Conservation (phyloP, 768 basidiomycete species). For the Porpolomopsis calyptriformis region DNA sequence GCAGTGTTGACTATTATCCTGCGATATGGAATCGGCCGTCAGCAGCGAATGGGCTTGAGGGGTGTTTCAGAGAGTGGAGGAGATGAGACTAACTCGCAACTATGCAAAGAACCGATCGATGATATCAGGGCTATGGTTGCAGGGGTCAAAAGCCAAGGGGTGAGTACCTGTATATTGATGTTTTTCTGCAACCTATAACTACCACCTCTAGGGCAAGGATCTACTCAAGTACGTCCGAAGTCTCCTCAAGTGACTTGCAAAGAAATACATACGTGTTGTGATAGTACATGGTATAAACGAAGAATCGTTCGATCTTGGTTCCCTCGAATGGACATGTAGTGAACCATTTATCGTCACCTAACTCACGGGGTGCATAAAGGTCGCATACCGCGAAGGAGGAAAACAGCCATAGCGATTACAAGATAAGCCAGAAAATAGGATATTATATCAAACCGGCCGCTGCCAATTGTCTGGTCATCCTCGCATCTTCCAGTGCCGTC, state of each 20-base stretch:
- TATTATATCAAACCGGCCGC: slow-evolving; percentile 45
- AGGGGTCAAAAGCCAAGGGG: slow-evolving; percentile 65
- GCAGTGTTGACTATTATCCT: slow-evolving; percentile 62
- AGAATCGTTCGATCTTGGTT: too few species aligned
- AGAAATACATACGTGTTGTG: too few species aligned
- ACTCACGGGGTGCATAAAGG: slow-evolving; percentile 9
- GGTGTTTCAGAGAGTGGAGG: background rate
- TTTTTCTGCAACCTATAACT: too few species aligned
- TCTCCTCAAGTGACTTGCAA: slow-evolving; percentile 43
- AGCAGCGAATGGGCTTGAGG: slow-evolving; percentile 30
- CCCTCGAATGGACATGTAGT: slow-evolving; percentile 16
- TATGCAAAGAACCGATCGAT: slow-evolving; percentile 29
- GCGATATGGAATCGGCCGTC: slow-evolving; percentile 54
- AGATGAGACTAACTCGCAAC: slow-evolving; percentile 4
- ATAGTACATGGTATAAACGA: too few species aligned
- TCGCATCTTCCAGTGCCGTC: slow-evolving; percentile 30
- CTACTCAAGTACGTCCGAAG: slow-evolving; percentile 63
- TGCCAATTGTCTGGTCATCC: slow-evolving; percentile 38
- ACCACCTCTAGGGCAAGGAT: slow-evolving; percentile 67
- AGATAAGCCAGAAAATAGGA: background rate
- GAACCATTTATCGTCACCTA: slow-evolving; percentile 25
- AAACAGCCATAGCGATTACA: background rate
- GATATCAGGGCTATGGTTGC: slow-evolving; percentile 66
- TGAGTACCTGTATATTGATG: too few species aligned
- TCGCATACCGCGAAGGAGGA: too few species aligned